A percentile compares a stretch with the other conserved stretches of the same genome.
Evolutionary conservation across 768 basidiomycete species (phyloP).

Genomic region (Polyporus arcularius): DNA sequence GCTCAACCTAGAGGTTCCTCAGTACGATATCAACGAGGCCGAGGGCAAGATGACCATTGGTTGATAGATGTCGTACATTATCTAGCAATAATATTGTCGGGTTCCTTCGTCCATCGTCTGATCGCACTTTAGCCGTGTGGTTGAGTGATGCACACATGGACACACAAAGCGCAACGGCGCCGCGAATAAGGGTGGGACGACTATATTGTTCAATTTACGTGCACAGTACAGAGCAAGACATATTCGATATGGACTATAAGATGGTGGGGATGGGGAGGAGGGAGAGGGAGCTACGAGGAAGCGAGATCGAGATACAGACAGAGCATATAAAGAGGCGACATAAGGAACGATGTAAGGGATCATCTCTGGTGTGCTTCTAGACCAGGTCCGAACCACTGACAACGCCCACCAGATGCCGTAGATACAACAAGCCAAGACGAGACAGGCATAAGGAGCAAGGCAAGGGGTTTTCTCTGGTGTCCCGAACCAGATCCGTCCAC

Average conservation of each 20-base stretch:
- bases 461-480: background rate
- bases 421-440: background rate
- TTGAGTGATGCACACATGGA: background rate
- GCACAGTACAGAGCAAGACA: background rate
- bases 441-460: background rate
- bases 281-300: background rate
- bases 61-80: constrained; percentile 38
- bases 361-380: background rate
- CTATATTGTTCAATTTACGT: background rate
- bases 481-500: background rate
- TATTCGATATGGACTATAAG: constrained; percentile 1
- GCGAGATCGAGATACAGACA: background rate
- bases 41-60: constrained; percentile 88
- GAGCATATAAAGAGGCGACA: background rate
- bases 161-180: background rate
- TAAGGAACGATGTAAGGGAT: background rate
- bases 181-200: background rate
- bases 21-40: constrained; percentile 83
- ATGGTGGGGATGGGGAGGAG: background rate
- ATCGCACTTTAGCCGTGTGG: background rate
- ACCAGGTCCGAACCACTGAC: background rate
- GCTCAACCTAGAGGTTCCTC: constrained; percentile 94
- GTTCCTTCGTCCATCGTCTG: background rate
- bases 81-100: constrained; percentile 11
- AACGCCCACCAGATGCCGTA: background rate